Percentiles rank a stretch among this genome's conserved stretches.
Evolutionary conservation across 208 protist species (phyloP).

Genomic region (Vickermania spadyakhi): DNA sequence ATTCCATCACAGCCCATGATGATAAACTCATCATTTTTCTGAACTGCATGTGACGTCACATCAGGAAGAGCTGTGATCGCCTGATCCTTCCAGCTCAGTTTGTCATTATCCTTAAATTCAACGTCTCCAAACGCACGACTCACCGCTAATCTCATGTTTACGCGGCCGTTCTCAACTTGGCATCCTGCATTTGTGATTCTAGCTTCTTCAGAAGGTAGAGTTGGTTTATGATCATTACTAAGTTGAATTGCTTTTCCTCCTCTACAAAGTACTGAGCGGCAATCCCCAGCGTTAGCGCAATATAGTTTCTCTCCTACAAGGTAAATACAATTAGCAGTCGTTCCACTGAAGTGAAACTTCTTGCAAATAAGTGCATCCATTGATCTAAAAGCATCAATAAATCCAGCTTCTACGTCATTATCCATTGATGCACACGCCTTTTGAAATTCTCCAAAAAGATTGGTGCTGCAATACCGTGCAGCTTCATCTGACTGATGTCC

Average conservation of each 20-base stretch:
- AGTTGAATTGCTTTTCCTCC: constrained; percentile 53
- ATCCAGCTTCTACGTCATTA: constrained; percentile 23
- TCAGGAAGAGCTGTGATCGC: constrained; percentile 79
- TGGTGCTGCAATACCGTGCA: constrained; percentile 58
- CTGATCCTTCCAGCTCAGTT: constrained; percentile 51
- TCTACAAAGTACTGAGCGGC: constrained; percentile 78
- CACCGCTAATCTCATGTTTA: constrained; percentile 91
- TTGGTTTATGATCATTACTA: constrained; percentile 88
- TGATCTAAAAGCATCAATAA: constrained; percentile 54
- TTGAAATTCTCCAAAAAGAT: constrained; percentile 68
- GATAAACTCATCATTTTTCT: constrained; percentile 74
- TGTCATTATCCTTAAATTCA: constrained; percentile 74
- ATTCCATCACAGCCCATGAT: constrained; percentile 91
- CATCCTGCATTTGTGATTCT: constrained; percentile 83
- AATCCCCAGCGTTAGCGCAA: constrained; percentile 90
- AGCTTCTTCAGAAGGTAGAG: constrained; percentile 39
- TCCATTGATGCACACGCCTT: constrained; percentile 21
- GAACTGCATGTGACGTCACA: constrained; percentile 23
- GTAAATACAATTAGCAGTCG: constrained; percentile 75
- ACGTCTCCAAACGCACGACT: constrained; percentile 92
- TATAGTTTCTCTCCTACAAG: constrained; percentile 51
- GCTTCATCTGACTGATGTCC: constrained; percentile 81
- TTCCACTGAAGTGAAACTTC: constrained; percentile 65
- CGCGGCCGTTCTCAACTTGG: constrained; percentile 75
- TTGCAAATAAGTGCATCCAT: constrained; percentile 62